phyloP scores from a whole-genome alignment of 495 filamentous ascomycete species.

The Annulohypoxylon stygium region DNA sequence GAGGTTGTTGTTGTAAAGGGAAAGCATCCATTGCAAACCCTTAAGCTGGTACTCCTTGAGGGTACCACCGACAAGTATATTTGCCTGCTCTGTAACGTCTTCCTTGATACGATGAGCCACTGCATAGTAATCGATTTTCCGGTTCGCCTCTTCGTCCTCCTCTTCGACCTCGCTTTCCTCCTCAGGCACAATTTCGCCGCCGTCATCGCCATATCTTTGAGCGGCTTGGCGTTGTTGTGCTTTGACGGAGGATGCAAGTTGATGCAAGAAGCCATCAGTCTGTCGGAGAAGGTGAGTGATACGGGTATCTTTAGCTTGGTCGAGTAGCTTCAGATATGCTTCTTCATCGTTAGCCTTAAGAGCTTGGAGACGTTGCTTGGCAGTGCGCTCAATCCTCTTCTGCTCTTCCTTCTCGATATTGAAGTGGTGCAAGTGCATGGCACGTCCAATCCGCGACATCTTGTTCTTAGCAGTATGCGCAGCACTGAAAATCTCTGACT shows the following conservation, averaged over 20 bases:
- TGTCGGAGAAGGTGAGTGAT: conserved; percentile 96
- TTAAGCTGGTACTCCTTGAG: conserved; percentile 98
- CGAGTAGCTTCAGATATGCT: conserved; percentile 94
- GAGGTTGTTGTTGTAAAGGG: conserved; percentile 98
- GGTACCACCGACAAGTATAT: conserved; percentile 87
- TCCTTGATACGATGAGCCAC: conserved; percentile 97
- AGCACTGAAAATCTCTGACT: conserved; percentile 57
- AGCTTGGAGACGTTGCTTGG: conserved; percentile 98
- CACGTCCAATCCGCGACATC: conserved; percentile 84
- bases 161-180: conserved; percentile 72
- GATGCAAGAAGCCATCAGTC: conserved; percentile 95
- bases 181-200: conserved; percentile 66
- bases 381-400: conserved; percentile 94
- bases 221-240: conserved; percentile 87
- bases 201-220: conserved; percentile 79
- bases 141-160: conserved; percentile 76
- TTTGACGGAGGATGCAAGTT: conserved; percentile 92
- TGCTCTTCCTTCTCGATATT: conserved; percentile 99
- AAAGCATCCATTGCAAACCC: conserved; percentile 99
- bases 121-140: conserved; percentile 96
- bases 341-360: conserved; percentile 99
- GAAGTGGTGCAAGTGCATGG: conserved; percentile 89
- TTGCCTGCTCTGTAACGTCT: conserved; percentile 83
- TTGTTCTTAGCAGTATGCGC: conserved; percentile 65
- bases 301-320: conserved; percentile 98